Evolutionary conservation across 2,329 filamentous ascomycete genomes (phyloP).

Genomic region (Penicillium frequentans): DNA sequence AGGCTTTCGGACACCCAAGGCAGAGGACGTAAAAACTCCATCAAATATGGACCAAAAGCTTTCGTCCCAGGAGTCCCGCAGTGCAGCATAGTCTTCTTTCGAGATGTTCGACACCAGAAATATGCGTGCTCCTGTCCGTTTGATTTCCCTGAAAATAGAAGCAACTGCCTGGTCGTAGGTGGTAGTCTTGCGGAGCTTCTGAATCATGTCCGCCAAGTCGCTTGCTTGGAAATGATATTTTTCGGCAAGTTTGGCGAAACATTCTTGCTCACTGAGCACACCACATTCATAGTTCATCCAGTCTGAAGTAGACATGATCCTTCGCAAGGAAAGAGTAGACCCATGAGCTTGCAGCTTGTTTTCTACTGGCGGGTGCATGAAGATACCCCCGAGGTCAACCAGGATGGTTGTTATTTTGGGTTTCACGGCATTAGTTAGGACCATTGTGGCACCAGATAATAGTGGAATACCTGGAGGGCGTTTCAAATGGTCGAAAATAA

Average conservation of each 20-base stretch:
- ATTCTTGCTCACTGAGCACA: neutral
- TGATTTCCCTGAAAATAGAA: neutral
- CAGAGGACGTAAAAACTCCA: neutral
- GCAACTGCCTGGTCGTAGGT: neutral
- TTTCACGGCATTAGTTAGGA: neutral
- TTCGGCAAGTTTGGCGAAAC: neutral
- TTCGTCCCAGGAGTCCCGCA: neutral
- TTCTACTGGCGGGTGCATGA: neutral
- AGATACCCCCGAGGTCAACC: neutral
- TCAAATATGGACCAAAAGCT: neutral
- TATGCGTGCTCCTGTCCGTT: neutral
- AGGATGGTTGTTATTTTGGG: neutral
- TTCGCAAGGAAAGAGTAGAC: neutral
- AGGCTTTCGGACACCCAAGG: neutral
- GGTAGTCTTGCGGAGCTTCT: neutral
- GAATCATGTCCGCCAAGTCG: neutral
- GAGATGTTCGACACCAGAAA: neutral
- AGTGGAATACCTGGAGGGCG: neutral
- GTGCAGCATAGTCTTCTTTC: neutral
- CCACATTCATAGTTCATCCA: neutral
- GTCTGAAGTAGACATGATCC: neutral
- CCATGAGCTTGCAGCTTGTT: neutral
- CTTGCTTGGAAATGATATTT: neutral
- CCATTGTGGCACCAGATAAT: neutral
- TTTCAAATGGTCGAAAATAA: neutral